Evolutionary conservation across 2,329 filamentous ascomycete genomes (phyloP), one percentile per base, ranked within the genome.

Genomic region (Botryotinia convoluta): DNA sequence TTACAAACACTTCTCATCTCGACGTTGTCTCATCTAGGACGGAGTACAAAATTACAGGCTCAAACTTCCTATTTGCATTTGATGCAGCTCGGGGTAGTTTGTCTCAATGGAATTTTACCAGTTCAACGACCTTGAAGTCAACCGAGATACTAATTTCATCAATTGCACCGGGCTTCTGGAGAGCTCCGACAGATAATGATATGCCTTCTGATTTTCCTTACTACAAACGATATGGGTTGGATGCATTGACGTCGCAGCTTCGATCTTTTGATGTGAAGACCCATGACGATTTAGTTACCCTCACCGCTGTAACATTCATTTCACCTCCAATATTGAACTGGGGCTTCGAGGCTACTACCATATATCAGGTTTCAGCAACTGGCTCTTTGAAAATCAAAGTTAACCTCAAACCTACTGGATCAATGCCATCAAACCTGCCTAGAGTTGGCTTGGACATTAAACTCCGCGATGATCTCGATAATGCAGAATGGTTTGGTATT

Each of bases 131-230:
- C 18, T 68, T 60, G 4, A 44, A 54, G 42, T 51, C n/a, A 48
- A 73, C 9, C 22, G 18, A 70, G 44, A 42, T 35, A 73, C 45
- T 35, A 18, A 59, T 64, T 16, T 67, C 72, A 29, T 69, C 73
- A n/a, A 62, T 73, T 26, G 62, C 8, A 45, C 72, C 62, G 20
- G 75, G 84, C 9, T 88, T 92, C 81, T 92, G 89, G 86, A 88
- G 90, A 7, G 87, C 90, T 0, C 85, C 86, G 22, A 92, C 90
- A 0, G 88, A 92, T 80, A 92, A 92, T 77, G 90, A 92, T 77
- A 82, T 83, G 0, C 84, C 87, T 0, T 78, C 81, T 26, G 86
- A 88, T 18, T 84, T 87, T 5, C 85, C 84, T 8, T 88, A 91
- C 76, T 92, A 90, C 90, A 82, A 85, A 62, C 83, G 84, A 29